These are phyloP conservation scores for Tylopilus rubrobrunneus DNA, from an alignment of 768 basidiomycete species.

Conservation along the genomic window DNA sequence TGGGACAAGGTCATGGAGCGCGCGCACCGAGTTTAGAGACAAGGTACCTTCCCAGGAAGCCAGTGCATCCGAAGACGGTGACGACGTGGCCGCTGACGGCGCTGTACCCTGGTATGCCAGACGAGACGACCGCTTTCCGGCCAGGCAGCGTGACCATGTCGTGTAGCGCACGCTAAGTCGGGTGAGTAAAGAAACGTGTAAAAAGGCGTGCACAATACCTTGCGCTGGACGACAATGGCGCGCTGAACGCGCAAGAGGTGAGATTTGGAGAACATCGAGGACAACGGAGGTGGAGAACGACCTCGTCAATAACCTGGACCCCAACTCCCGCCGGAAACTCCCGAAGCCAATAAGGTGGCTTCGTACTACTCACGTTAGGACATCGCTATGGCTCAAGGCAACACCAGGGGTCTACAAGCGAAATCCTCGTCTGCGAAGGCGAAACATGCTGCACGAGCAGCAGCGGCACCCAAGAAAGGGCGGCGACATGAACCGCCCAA, in stretches of 20 bases:
- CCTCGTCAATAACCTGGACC: not conserved
- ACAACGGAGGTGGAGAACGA: slow-evolving; percentile 9
- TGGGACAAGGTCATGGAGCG: slow-evolving; percentile 1
- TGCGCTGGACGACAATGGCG: slow-evolving; percentile 42
- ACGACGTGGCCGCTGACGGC: slow-evolving; percentile 87
- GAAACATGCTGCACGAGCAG: slow-evolving; percentile 62
- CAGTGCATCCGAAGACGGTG: slow-evolving; percentile 96
- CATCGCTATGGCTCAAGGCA: slow-evolving; percentile 68
- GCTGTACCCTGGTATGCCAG: slow-evolving; percentile 81
- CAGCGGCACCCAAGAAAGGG: slow-evolving; percentile 76
- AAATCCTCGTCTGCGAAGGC: slow-evolving; percentile 45
- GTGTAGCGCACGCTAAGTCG: slow-evolving; percentile 63
- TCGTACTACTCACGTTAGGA: not conserved
- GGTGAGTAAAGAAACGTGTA: not conserved
- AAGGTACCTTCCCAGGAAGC: slow-evolving; percentile 92
- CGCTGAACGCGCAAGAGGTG: slow-evolving; percentile 52
- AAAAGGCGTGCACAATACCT: slow-evolving; percentile 31
- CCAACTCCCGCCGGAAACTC: slow-evolving; percentile 21
- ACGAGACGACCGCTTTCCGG: slow-evolving; percentile 63
- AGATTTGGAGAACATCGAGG: slow-evolving; percentile 42
- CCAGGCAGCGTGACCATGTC: slow-evolving; percentile 62
- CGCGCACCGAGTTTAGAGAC: slow-evolving; percentile 83
- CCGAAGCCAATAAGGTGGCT: slow-evolving; percentile 11
- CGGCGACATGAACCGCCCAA: slow-evolving; percentile 77
- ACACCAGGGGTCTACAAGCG: slow-evolving; percentile 68